A percentile compares a stretch with the other conserved stretches of the same genome.
Evolutionary conservation across 1,139 yeast genomes (phyloP).

Genomic region (Yamadazyma oceani): DNA sequence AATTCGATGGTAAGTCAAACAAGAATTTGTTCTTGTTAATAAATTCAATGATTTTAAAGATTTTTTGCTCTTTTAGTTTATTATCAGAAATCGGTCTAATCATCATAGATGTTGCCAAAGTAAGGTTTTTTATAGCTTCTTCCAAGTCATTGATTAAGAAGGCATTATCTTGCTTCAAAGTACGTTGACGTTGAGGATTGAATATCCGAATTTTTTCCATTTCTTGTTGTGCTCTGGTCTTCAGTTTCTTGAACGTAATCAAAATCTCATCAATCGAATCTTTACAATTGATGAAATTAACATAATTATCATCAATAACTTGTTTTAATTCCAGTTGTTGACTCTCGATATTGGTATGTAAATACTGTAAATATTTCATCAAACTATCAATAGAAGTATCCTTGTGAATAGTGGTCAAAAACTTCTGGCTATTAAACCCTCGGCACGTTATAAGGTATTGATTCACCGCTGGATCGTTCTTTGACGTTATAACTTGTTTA

Average conservation of each 20-base stretch:
- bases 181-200: slow-evolving; percentile 34
- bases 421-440: slow-evolving; percentile 68
- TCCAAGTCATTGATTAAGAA: slow-evolving; percentile 38
- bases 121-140: slow-evolving; percentile 46
- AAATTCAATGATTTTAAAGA: slow-evolving; percentile 59
- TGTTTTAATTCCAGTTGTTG: slow-evolving; percentile 66
- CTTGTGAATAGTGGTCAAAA: slow-evolving; percentile 67
- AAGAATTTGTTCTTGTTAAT: slow-evolving; percentile 62
- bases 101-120: slow-evolving; percentile 61
- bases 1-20: slow-evolving; percentile 68
- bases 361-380: slow-evolving; percentile 50
- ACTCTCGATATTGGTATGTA: slow-evolving; percentile 61
- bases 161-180: slow-evolving; percentile 18
- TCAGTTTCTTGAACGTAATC: slow-evolving; percentile 33
- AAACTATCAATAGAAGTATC: slow-evolving; percentile 69
- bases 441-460: slow-evolving; percentile 71
- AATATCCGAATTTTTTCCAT: slow-evolving; percentile 37
- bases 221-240: slow-evolving; percentile 39
- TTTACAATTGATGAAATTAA: slow-evolving; percentile 75
- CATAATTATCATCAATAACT: slow-evolving; percentile 73
- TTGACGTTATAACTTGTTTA: slow-evolving; percentile 36
- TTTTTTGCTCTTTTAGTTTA: slow-evolving; percentile 57
- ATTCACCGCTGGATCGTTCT: slow-evolving; percentile 43
- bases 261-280: slow-evolving; percentile 46
- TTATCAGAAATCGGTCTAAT: slow-evolving; percentile 76